These are phyloP conservation scores for Coemansia sp. DNA, from an alignment of 192 early-diverging fungal genomes.

Conservation along the genomic window DNA sequence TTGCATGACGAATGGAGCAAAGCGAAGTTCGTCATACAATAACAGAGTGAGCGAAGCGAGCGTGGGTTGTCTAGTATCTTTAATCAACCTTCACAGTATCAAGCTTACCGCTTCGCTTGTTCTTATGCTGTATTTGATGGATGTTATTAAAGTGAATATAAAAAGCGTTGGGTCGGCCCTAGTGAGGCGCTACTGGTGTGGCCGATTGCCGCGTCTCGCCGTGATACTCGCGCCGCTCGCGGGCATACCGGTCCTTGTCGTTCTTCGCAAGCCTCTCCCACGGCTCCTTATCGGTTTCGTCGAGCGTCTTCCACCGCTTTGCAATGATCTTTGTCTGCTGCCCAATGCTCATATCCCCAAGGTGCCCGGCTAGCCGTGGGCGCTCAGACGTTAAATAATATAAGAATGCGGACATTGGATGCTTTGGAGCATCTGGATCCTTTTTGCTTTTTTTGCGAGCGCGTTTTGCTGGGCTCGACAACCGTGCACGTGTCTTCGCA, in stretches of 20 bases:
- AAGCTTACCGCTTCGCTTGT: not conserved
- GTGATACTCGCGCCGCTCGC: conserved; percentile 61
- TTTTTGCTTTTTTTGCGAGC: conserved; percentile 70
- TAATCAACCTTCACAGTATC: too few relatives aligned
- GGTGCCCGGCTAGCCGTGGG: conserved; percentile 62
- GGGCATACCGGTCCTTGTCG: conserved; percentile 67
- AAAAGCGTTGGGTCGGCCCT: not conserved
- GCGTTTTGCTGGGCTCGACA: conserved; percentile 44
- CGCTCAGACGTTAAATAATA: conserved; percentile 74
- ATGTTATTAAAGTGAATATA: not conserved
- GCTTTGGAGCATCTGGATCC: conserved; percentile 78
- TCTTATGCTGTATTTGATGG: not conserved
- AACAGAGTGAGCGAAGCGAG: too few relatives aligned
- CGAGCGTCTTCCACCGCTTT: conserved; percentile 56
- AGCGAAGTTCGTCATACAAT: too few relatives aligned
- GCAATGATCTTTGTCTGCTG: conserved; percentile 78
- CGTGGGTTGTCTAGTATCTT: too few relatives aligned
- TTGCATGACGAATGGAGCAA: too few relatives aligned
- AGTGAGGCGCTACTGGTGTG: conserved; percentile 16
- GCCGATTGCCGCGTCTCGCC: conserved; percentile 30
- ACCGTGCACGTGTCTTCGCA: conserved; percentile 23
- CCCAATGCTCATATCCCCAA: conserved; percentile 72
- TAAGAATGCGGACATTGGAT: conserved; percentile 85
- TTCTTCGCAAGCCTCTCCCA: conserved; percentile 58
- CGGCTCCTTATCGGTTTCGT: conserved; percentile 55